A percentile compares a stretch with the other conserved stretches of the same genome.
phyloP scores from a whole-genome alignment of 2,329 filamentous ascomycete species.

The Fusarium pseudoanthophilum region DNA sequence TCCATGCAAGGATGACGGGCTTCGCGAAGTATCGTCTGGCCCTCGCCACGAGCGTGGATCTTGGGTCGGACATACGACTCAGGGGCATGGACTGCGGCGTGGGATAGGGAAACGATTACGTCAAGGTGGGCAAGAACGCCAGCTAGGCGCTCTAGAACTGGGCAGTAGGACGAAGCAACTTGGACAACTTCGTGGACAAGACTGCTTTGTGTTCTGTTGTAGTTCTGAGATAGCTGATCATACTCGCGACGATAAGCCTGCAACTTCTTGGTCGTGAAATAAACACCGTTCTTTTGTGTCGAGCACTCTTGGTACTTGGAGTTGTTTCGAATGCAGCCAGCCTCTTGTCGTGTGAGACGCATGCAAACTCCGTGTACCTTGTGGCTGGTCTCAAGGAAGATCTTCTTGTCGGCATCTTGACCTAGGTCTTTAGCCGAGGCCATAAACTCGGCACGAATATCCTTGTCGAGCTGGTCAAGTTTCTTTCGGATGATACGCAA shows the following conservation, averaged over 20 bases:
- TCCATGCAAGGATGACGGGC: constrained; percentile 98
- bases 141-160: constrained; percentile 88
- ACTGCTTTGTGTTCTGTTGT: constrained; percentile 92
- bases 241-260: constrained; percentile 87
- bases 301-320: constrained; percentile 92
- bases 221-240: constrained; percentile 92
- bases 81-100: constrained; percentile 92
- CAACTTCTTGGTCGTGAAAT: constrained; percentile 89
- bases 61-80: constrained; percentile 90
- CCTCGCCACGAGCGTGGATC: constrained; percentile 88
- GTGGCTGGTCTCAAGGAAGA: constrained; percentile 92
- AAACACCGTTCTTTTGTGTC: constrained; percentile 98
- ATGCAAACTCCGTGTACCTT: constrained; percentile 97
- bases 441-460: constrained; percentile 85
- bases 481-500: constrained; percentile 90
- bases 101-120: constrained; percentile 93
- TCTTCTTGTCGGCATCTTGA: constrained; percentile 97
- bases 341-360: constrained; percentile 89
- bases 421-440: constrained; percentile 82
- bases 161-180: constrained; percentile 94
- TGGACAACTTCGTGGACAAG: constrained; percentile 92
- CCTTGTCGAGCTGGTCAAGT: constrained; percentile 82
- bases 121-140: constrained; percentile 92
- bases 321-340: constrained; percentile 92
- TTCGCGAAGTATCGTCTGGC: constrained; percentile 89